Evolutionary conservation across 768 basidiomycete species (phyloP).

Genomic region (Peribolospora kevripleyi): DNA sequence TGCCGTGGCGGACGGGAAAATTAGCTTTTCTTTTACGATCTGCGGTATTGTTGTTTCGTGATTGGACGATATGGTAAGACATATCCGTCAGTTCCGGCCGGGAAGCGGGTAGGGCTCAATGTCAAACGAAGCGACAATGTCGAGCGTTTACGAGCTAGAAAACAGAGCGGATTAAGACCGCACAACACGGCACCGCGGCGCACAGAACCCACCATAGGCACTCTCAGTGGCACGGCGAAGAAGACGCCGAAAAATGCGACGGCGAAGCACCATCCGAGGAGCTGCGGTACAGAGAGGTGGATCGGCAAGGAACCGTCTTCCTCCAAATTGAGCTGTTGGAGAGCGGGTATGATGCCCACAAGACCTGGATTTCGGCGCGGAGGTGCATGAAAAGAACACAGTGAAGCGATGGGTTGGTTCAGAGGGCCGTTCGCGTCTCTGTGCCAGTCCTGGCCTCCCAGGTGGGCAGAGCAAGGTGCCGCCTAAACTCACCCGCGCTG

Average conservation of each 20-base stretch:
- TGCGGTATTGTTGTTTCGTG: conserved; percentile 39
- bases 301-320: conserved; percentile 57
- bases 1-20: conserved; percentile 86
- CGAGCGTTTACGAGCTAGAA: too few relatives aligned
- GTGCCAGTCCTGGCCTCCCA: not conserved
- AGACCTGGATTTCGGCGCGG: conserved; percentile 44
- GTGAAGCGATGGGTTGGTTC: not conserved
- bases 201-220: too few relatives aligned
- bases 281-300: conserved; percentile 42
- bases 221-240: conserved; percentile 68
- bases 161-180: too few relatives aligned
- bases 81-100: too few relatives aligned
- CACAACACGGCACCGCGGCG: too few relatives aligned
- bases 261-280: conserved; percentile 66
- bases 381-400: conserved; percentile 31
- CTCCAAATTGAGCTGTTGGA: conserved; percentile 46
- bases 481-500: conserved; percentile 12
- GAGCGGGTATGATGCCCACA: conserved; percentile 78
- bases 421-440: too few relatives aligned
- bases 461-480: not conserved
- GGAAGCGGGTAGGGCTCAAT: too few relatives aligned
- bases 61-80: too few relatives aligned
- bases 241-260: conserved; percentile 98
- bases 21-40: conserved; percentile 82
- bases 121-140: too few relatives aligned